Conservation (phyloP, 306 rosid species). For the Inga leiocalycina region DNA sequence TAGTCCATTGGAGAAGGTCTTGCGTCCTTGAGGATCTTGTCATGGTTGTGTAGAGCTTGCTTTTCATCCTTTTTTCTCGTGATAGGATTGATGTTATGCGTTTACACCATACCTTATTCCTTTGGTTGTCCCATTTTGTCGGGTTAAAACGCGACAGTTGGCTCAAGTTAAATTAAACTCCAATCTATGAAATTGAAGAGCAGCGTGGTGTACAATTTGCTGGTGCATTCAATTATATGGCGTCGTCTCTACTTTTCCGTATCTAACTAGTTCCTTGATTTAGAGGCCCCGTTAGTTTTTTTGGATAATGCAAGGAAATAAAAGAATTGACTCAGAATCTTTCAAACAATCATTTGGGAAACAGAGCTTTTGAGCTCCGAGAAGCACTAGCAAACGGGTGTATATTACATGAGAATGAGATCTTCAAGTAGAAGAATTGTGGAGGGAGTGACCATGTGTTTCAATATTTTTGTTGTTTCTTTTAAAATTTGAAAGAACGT, state of each 20-base stretch:
- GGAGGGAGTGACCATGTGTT: no score
- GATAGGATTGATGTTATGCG: conserved; percentile 50
- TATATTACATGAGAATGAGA: no score
- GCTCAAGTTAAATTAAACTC: conserved; percentile 54
- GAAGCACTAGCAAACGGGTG: no score
- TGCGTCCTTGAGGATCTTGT: conserved; percentile 42
- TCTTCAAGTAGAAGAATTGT: no score
- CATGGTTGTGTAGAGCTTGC: conserved; percentile 56
- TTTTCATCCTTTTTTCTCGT: conserved; percentile 29
- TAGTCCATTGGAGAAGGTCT: conserved; percentile 14
- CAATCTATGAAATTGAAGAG: conserved; percentile 51
- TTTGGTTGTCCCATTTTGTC: conserved; percentile 34
- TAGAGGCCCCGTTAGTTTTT: neutral
- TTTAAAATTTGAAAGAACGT: no score
- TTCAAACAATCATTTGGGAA: no score
- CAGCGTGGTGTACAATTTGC: neutral
- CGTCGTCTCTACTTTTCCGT: neutral
- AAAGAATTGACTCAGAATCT: no score
- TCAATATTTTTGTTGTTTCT: no score
- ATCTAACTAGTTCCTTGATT: neutral
- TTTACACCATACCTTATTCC: conserved; percentile 8
- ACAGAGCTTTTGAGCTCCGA: no score
- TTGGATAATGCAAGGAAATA: no score
- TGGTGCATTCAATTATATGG: neutral
- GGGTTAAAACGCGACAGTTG: conserved; percentile 58